Evolutionary conservation across 768 basidiomycete genomes (phyloP).

Genomic region (Saitozyma podzolica): DNA sequence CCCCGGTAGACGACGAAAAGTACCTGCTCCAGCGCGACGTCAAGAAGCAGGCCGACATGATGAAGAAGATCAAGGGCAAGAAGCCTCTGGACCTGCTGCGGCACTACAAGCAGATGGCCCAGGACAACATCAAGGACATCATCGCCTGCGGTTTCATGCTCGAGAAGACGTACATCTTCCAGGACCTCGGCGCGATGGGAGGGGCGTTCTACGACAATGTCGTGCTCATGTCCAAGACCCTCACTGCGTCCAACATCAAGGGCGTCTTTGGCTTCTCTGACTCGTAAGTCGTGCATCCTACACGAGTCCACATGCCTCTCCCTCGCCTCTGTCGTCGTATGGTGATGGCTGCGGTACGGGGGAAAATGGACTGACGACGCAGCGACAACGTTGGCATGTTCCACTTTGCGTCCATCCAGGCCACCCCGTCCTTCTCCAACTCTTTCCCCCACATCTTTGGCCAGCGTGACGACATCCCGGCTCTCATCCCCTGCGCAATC

Average conservation of each 20-base stretch:
- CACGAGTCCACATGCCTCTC: background rate
- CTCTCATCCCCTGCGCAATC: conserved; percentile 95
- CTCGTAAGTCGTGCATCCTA: conserved; percentile 63
- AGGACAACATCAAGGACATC: conserved; percentile 88
- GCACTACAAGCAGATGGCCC: conserved; percentile 71
- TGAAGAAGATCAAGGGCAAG: conserved; percentile 44
- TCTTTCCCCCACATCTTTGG: conserved; percentile 99
- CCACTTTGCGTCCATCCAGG: conserved; percentile 93
- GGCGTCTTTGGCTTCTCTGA: conserved; percentile 96
- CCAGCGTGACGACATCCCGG: conserved; percentile 74
- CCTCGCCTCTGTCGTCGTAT: background rate
- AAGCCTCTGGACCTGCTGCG: conserved; percentile 64
- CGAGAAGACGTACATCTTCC: conserved; percentile 96
- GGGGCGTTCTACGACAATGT: conserved; percentile 93
- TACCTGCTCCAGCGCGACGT: conserved; percentile 88
- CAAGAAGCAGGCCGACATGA: conserved; percentile 45
- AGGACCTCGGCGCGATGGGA: conserved; percentile 79
- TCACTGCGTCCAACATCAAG: conserved; percentile 89
- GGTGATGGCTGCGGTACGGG: background rate
- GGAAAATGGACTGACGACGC: background rate
- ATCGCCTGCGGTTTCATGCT: conserved; percentile 92
- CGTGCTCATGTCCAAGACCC: conserved; percentile 85
- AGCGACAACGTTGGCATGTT: conserved; percentile 98
- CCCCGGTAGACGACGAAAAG: conserved; percentile 85
- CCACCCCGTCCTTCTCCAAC: conserved; percentile 93